phyloP scores from a whole-genome alignment of 805 yeast genomes.

The Lipomyces chichibuensis region DNA sequence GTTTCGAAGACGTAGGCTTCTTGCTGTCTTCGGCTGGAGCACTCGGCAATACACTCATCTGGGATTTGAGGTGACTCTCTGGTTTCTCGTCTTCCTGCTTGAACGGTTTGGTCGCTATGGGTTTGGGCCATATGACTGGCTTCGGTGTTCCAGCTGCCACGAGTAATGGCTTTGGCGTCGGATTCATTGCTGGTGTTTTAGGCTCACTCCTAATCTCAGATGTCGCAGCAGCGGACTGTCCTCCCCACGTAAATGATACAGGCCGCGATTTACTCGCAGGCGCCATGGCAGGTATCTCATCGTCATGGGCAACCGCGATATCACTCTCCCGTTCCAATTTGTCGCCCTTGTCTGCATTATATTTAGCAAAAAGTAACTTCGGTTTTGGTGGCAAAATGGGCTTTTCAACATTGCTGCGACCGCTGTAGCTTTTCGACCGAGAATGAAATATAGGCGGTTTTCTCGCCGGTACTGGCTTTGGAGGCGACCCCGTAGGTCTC shows the following conservation, averaged over 20 bases:
- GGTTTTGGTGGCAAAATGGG: constrained; percentile 7
- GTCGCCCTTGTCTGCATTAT: not conserved
- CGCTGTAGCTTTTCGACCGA: constrained; percentile 10
- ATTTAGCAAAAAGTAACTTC: not conserved
- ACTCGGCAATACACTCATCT: not conserved
- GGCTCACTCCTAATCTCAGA: not conserved
- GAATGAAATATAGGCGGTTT: constrained; percentile 5
- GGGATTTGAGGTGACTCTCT: not conserved
- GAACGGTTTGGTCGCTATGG: not conserved
- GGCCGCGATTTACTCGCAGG: not conserved
- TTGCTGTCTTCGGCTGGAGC: not conserved
- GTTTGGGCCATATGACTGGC: not conserved
- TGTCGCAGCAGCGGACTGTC: not conserved
- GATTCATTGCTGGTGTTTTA: not conserved
- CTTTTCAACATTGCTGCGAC: not conserved
- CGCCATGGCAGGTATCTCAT: not conserved
- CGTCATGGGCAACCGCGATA: not conserved
- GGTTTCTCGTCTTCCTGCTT: not conserved
- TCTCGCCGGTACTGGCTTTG: not conserved
- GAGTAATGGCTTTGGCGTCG: not conserved
- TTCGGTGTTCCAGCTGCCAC: not conserved
- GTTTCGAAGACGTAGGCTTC: not conserved
- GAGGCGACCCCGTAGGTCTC: not conserved
- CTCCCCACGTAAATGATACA: not conserved
- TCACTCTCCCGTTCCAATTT: not conserved